Base-by-base conservation (phyloP, 768 basidiomycete genomes). In the Termitomyces sp. region DNA sequence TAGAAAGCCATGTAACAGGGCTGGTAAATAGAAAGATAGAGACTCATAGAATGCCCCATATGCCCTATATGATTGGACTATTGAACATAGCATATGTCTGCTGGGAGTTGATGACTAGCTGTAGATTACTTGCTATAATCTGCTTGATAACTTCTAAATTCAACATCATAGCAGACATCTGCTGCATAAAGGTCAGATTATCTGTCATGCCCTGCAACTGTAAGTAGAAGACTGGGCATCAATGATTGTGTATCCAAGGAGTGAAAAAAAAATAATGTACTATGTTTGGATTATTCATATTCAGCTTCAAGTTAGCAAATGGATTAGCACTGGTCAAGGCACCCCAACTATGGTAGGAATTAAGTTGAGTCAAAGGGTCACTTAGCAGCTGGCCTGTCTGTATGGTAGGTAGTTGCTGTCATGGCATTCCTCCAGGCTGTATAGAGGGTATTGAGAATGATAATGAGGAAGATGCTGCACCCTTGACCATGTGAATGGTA, bases 401-500 rank as follows among this genome's bases (percentile, higher is more conserved):
- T 91, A 97, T 94, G 10, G 81, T 79, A 15, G 94, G 94, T 19
- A 93, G 74, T 35, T 75, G 78, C 66, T 82, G 86, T 28, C 51
- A 44, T 23, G 56, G 14, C 33, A 49, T 8, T 4, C 33, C 15
- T 11, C 35, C 30, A 9, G 23, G 28, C n/a, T 30, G 30, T 19
- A 80, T 72, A 4, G 79, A 63, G 1, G 79, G 64, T 33, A 42
- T 44, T 21, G 49, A 11, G 15, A 53, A 53, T 17, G 44, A 45
- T 1, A 78, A 70, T 0, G 77, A 66, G 0, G 82, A 67, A 9
- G 86, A 80, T 1, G 86, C 78, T 10, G 82, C 85, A 23, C 91
- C 90, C 68, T 95, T 96, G 64, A 94, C 94, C 90, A 94, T 93
- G 69, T 94, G 94, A 42, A 95, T 84, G 0, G 93, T 94, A 68